Evolutionary conservation across 2,329 filamentous ascomycete genomes (phyloP).

Genomic region (Ilyonectria mors-panacis): DNA sequence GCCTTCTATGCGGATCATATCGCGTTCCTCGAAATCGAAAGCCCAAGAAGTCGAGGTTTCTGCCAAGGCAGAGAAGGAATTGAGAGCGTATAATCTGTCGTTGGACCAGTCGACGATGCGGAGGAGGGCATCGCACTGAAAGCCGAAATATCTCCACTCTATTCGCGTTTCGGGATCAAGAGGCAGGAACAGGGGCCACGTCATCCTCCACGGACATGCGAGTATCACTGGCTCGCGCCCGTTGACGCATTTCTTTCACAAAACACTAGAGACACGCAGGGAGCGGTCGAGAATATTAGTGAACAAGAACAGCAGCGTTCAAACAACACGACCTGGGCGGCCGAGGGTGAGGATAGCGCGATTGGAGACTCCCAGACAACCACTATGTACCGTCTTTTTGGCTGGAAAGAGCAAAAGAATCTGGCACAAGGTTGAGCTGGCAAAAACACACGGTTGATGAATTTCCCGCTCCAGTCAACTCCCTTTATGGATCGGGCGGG

Average conservation of each 20-base stretch:
- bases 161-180: background rate
- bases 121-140: constrained; percentile 4
- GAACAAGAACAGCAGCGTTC: background rate
- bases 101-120: background rate
- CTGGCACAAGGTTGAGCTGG: too few species aligned
- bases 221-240: too few species aligned
- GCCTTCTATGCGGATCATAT: background rate
- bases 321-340: background rate
- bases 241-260: background rate
- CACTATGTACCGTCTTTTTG: background rate
- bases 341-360: background rate
- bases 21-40: background rate
- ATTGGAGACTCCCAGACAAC: background rate
- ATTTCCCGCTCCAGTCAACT: too few species aligned
- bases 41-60: constrained; percentile 3
- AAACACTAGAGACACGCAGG: background rate
- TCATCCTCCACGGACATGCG: too few species aligned
- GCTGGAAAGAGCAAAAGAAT: background rate
- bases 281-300: background rate
- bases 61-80: constrained; percentile 7
- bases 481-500: too few species aligned
- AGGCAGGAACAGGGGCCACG: too few species aligned
- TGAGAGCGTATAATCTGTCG: constrained; percentile 3
- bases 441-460: too few species aligned
- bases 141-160: constrained; percentile 1